Base-by-base conservation (phyloP, 2,329 filamentous ascomycete species). In the Paraphoma chrysanthemicola region DNA sequence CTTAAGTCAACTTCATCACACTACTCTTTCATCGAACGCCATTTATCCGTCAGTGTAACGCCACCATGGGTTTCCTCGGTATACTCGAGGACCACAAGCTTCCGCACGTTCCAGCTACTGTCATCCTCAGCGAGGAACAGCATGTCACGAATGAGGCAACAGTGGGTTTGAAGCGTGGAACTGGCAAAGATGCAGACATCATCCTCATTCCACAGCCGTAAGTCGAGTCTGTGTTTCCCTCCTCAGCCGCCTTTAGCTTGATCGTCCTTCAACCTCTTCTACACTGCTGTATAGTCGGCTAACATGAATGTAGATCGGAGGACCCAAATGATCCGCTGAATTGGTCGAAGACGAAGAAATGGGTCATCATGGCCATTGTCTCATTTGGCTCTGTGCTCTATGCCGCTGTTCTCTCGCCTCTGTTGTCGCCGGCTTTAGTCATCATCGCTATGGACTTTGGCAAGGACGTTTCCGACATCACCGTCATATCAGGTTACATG, bases 311-410 rank as follows among this genome's bases (percentile, higher is more conserved):
- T 17, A 64, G 61, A 23, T 66, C 61, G 7, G 62, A 65, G 29
- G 73, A 76, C 44, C 73, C 71, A 14, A 76, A 76, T 46, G 74
- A 77, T 55, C 74, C 74, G 2, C 56, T 77, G 1, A 77, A 77
- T 33, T 77, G 71, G 71, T 59, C 72, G 0, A 56, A 53, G 4
- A 60, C 62, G 2, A 74, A 74, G 65, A 77, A 77, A 59, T 44
- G 68, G 29, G 51, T 55, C 49, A 68, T 77, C 53, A 73, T 75
- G 60, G 41, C 56, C 51, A 74, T 76, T 47, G 65, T 75, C 31
- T 63, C 63, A 7, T 74, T 69, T 31, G 74, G 74, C 4, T 70
- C 73, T 0, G 59, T 70, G 6, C 64, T 77, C 12, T 77, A 75
- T 44, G 75, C 73, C 36, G 62, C 69, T 8, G 68, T 73, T 1